Conservation (phyloP, 2,329 filamentous ascomycete species). For the Epichloe hybrida region DNA sequence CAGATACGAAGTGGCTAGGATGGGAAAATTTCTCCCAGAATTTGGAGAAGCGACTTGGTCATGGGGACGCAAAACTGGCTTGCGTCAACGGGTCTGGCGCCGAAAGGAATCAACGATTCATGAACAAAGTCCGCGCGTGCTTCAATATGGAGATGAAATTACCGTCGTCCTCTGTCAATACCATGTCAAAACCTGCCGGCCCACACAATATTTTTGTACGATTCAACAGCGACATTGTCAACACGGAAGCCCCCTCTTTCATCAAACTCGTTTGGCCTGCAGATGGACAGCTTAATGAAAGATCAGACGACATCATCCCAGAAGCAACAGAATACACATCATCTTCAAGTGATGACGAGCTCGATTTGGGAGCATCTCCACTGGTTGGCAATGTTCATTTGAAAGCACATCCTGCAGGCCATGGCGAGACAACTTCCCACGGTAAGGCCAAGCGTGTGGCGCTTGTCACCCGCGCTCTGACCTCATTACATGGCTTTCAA, state of each 20-base stretch:
- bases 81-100: constrained; percentile 1
- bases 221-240: constrained; percentile 9
- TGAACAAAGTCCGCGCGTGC: constrained; percentile 24
- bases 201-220: constrained; percentile 21
- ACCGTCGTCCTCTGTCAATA: constrained; percentile 13
- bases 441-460: constrained; percentile 16
- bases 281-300: constrained; percentile 13
- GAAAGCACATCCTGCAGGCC: neutral
- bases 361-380: neutral
- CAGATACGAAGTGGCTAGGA: constrained; percentile 22
- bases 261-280: constrained; percentile 12
- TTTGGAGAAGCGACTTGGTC: constrained; percentile 13
- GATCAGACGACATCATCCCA: neutral
- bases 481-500: constrained; percentile 10
- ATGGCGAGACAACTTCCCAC: neutral
- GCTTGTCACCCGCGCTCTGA: constrained; percentile 16
- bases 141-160: constrained; percentile 33
- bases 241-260: neutral
- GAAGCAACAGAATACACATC: neutral
- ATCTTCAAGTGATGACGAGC: constrained; percentile 9
- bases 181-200: constrained; percentile 12
- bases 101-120: constrained; percentile 11
- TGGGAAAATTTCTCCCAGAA: constrained; percentile 18
- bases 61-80: neutral
- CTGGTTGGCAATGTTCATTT: neutral